Base-by-base conservation (phyloP, 176 grass and related monocot genomes). In the Tuctoria greenei region DNA sequence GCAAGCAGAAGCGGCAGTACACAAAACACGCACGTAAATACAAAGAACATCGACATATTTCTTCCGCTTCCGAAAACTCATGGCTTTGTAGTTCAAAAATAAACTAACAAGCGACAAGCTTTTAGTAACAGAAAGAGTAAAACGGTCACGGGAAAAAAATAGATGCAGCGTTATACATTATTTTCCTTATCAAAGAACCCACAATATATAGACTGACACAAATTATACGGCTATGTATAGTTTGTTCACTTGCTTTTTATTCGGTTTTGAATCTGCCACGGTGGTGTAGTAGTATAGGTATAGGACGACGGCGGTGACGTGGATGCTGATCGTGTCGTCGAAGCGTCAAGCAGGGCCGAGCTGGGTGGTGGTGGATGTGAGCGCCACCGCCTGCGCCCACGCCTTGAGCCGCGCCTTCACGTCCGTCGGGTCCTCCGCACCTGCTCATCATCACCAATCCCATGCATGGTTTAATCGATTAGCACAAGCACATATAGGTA, bases 331-430 rank as follows among this genome's bases (percentile, higher is more conserved):
- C 11, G n/a, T n/a, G n/a, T n/a, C n/a, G n/a, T n/a, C n/a, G n/a
- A 28, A 59, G 36, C 12, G 62, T 85, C 74, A 82, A 16, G 81
- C 80, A 3, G 31, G 31, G 7, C 63, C 38, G 54, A 89, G 79
- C 39, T 79, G 90, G n/a, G 90, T 78, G 72, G 90, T 78, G 72
- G 80, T 82, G 14, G 90, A 93, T n/a, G 86, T 77, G 0, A 93
- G 77, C 25, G 86, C 90, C 79, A 93, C 86, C 23, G 90, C 86
- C 41, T 93, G 90, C 58, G 86, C 90, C 90, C 90, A 93, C 66
- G 61, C 83, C 79, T 89, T 93, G 61, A 93, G 90, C 72, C 80
- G 79, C 36, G 76, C 83, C 90, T 93, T 93, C 72, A 93, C 90
- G 34, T 93, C 90, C 72, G 16, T 61, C 3, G 90, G 90, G 57